Evolutionary conservation across 306 rosid species (phyloP), one percentile per base, ranked within the genome.

Genomic region (Mimosa pudica): DNA sequence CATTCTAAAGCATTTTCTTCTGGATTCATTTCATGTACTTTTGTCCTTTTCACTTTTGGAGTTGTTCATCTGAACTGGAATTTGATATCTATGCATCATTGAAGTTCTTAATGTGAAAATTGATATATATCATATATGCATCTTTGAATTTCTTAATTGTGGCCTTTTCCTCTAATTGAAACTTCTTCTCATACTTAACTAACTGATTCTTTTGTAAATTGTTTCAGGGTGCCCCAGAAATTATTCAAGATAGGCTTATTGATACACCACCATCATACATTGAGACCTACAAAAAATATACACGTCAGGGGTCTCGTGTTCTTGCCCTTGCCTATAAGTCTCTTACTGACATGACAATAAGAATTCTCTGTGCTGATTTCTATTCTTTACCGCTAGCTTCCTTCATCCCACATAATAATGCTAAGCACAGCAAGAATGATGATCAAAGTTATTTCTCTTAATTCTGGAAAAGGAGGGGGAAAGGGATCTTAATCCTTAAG

Each of bases 231-330:
- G 99, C 99, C 66, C 99, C 99, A 2, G 99, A 95, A 91, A 87
- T 93, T 79, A 93, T 95, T 89, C 96, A 95, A 85, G 90, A 88
- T 68, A 91, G 98, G 82, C 99, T 95, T 73, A 73, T 80, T 42
- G 92, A 93, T 82, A 58, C 90, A 61, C 99, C 99, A 10, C 84
- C 88, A 61, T 87, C 90, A 16, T 95, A 93, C 83, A 89, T 91
- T 76, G 97, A 95, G 74, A 91, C 98, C 20, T 95, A 91, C 87
- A 95, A 90, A 86, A 91, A 84, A 71, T 90, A 83, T 87, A 95
- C 98, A 70, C 96, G 99, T 47, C 99, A 95, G 75, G 99, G 99
- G 66, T 95, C 99, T 71, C 99, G 99, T 17, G 99, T 95, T 77
- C 96, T 95, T 80, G 97, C 99, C 62, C 93, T 95, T 82, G 99